Evolutionary conservation across 139 green algal species (phyloP), one percentile per base, ranked within the genome.

Genomic region (Dunaliella sp.): DNA sequence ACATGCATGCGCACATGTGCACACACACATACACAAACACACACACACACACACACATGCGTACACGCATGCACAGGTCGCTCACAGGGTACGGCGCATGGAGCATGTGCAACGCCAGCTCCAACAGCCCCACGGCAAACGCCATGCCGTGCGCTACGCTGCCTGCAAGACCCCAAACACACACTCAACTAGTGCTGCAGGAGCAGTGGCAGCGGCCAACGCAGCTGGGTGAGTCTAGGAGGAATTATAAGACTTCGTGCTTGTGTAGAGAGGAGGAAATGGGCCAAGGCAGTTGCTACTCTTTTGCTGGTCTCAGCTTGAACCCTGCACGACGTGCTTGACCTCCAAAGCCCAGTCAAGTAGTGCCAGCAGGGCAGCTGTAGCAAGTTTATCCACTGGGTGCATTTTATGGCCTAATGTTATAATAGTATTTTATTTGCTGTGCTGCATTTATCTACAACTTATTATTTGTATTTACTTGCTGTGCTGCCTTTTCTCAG

Each of bases 111-210:
- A 36, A 30, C 80, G 31, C n/a, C 65, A 36, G 16, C 57, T 7
- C 34, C 80, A 3, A 59, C 38, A 37, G 38, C 79, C 72, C 77
- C 33, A 7, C 38, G 78, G 86, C 34, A 92, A 91, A 77, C 86
- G 57, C 28, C 86, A 87, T 36, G 95, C 95, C 12, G 89, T 95
- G 77, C 92, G 93, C 30, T 98, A 98, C 88, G 38, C 80, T 30
- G 36, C 89, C 30, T 88, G 87, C 38, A 65, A 65, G 7, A 65
- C 48, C 48, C 48, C 48, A 7, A 65, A 16, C 48, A 65, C 48
- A 26, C 7, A 26, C 12, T 30, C 76, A 32, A 35, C 12, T 31
- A 36, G 32, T 26, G 77, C 35, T 1, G 77, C 1, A 24, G 77
- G 31, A 2, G 77, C 35, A 35, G 77, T 59, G 1, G 31, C 32